Conservation (phyloP, 345 rosid genomes). For the Euclidium syriacum region DNA sequence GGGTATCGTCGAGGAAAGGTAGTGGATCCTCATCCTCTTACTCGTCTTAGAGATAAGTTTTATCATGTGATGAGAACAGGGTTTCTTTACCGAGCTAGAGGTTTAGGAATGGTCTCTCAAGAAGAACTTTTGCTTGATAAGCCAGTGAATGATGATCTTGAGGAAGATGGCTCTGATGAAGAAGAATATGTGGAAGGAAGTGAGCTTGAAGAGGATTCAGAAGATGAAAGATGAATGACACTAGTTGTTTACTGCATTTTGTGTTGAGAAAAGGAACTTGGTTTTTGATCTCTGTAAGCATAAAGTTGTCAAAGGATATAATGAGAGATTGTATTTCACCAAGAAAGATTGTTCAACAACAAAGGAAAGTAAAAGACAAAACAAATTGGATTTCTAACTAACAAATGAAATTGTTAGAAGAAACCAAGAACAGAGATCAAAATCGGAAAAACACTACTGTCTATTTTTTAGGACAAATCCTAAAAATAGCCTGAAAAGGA, state of each 20-base stretch:
- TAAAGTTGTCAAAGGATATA: background rate
- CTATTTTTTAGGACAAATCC: constrained; percentile 28
- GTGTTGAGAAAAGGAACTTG: background rate
- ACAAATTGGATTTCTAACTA: constrained; percentile 18
- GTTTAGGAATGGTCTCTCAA: constrained; percentile 42
- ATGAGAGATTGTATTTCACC: constrained; percentile 25
- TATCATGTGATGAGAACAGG: constrained; percentile 92
- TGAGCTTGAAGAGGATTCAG: constrained; percentile 46
- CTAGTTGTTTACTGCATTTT: background rate
- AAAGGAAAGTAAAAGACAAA: background rate
- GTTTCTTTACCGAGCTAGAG: constrained; percentile 71
- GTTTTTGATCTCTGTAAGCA: constrained; percentile 3
- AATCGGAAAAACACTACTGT: constrained; percentile 25
- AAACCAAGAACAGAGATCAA: constrained; percentile 29
- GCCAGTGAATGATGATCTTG: constrained; percentile 33
- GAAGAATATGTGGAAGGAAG: constrained; percentile 43
- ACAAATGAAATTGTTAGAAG: constrained; percentile 30
- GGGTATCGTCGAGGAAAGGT: constrained; percentile 74
- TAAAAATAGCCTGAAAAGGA: constrained; percentile 27
- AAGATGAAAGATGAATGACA: constrained; percentile 30
- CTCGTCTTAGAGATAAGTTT: constrained; percentile 62
- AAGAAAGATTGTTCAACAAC: constrained; percentile 19
- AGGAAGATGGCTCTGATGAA: constrained; percentile 56
- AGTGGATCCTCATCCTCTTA: constrained; percentile 79
- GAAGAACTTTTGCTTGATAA: constrained; percentile 42